phyloP scores from a whole-genome alignment of 192 early-diverging fungal genomes.

The Backusella macrospora region DNA sequence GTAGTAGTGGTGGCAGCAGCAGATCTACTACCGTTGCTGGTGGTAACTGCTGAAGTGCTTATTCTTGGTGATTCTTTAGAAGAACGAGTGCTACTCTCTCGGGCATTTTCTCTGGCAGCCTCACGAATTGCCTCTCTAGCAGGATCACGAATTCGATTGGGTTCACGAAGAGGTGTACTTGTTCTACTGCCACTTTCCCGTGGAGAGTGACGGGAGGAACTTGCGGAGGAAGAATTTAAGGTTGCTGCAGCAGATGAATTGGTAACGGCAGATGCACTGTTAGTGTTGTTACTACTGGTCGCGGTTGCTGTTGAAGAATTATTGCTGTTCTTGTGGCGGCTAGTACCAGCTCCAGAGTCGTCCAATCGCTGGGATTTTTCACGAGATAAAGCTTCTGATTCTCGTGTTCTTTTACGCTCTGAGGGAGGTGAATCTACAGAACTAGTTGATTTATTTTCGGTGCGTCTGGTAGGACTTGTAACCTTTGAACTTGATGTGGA shows the following conservation, averaged over 20 bases:
- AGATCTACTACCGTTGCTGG: background rate
- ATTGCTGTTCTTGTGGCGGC: background rate
- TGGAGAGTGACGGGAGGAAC: background rate
- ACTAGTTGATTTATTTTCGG: background rate
- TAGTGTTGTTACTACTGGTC: background rate
- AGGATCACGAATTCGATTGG: conserved; percentile 8
- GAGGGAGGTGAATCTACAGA: background rate
- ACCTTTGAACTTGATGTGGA: background rate
- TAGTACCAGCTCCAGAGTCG: background rate
- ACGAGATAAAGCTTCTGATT: background rate
- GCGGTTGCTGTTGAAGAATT: background rate
- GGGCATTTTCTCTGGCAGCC: conserved; percentile 18
- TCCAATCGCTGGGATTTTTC: background rate
- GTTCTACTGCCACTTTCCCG: conserved; percentile 12
- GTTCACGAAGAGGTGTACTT: conserved; percentile 19
- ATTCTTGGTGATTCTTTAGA: background rate
- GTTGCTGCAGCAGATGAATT: background rate
- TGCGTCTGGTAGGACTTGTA: background rate
- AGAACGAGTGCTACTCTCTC: background rate
- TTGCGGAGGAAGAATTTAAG: background rate
- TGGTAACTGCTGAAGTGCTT: background rate
- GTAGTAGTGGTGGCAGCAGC: background rate
- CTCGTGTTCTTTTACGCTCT: conserved; percentile 11
- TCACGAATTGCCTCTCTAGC: conserved; percentile 32
- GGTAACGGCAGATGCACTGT: background rate